Conservation (phyloP, 768 basidiomycete species). For the Tricholomella constricta region DNA sequence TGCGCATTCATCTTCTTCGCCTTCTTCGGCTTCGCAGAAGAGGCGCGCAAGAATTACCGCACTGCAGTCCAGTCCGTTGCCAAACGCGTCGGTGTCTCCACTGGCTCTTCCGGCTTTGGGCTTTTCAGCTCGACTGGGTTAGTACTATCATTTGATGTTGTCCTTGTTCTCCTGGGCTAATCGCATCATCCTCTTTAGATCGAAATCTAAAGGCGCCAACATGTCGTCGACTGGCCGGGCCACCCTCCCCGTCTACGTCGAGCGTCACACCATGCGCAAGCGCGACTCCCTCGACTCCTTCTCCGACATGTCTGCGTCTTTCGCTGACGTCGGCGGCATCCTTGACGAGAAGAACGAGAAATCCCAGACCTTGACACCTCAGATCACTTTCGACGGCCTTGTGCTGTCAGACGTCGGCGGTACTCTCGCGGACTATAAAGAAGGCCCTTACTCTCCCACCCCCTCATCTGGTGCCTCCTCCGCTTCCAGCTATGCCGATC, state of each 20-base stretch:
- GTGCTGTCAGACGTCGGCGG: slow-evolving; percentile 41
- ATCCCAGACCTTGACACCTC: slow-evolving; percentile 33
- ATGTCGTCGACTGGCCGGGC: slow-evolving; percentile 21
- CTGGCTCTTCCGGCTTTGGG: slow-evolving; percentile 16
- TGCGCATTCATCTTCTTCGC: slow-evolving; percentile 51
- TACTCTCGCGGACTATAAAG: slow-evolving; percentile 38
- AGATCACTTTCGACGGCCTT: slow-evolving; percentile 38
- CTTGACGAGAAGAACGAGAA: slow-evolving; percentile 32
- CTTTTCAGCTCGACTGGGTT: slow-evolving; percentile 29
- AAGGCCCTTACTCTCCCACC: slow-evolving; percentile 29
- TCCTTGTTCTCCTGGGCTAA: not conserved
- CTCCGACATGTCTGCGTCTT: slow-evolving; percentile 42
- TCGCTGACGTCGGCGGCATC: slow-evolving; percentile 41
- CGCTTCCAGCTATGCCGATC: slow-evolving; percentile 34
- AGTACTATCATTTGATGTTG: slow-evolving; percentile 2
- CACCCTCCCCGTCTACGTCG: slow-evolving; percentile 48
- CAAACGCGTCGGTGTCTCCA: slow-evolving; percentile 27
- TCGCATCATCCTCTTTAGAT: slow-evolving; percentile 5
- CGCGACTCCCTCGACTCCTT: slow-evolving; percentile 52
- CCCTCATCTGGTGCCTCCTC: slow-evolving; percentile 40
- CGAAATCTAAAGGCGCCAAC: slow-evolving; percentile 25
- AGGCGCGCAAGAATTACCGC: slow-evolving; percentile 49
- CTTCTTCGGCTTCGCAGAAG: slow-evolving; percentile 57
- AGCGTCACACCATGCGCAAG: slow-evolving; percentile 44
- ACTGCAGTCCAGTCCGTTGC: slow-evolving; percentile 33